Evolutionary conservation across 2,329 filamentous ascomycete genomes (phyloP).

Genomic region (Epichloe bromicola): DNA sequence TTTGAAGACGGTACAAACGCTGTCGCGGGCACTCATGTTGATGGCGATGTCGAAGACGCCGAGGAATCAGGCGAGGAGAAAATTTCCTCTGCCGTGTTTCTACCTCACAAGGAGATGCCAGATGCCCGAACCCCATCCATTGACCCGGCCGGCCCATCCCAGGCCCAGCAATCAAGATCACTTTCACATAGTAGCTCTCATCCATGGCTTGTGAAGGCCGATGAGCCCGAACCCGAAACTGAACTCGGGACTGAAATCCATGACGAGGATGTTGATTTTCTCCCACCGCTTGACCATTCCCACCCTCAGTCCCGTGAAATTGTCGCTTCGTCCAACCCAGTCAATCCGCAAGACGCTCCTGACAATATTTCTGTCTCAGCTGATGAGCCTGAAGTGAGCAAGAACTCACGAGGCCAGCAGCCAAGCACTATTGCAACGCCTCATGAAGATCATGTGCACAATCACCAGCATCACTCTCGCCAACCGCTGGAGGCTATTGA

Average conservation of each 20-base stretch:
- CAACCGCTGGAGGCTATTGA: conserved; percentile 80
- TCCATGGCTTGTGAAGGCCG: conserved; percentile 46
- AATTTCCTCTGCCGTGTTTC: conserved; percentile 74
- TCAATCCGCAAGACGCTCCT: conserved; percentile 20
- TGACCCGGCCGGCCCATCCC: conserved; percentile 24
- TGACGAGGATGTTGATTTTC: conserved; percentile 12
- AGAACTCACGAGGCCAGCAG: conserved; percentile 14
- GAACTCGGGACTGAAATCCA: conserved; percentile 19
- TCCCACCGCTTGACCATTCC: conserved; percentile 12
- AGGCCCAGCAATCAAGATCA: conserved; percentile 34
- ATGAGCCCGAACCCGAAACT: conserved; percentile 29
- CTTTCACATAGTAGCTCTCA: conserved; percentile 25
- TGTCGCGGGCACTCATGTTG: conserved; percentile 1
- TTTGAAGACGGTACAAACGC: not conserved
- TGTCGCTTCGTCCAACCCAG: conserved; percentile 15
- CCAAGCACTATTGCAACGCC: conserved; percentile 26
- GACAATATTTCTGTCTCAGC: conserved; percentile 27
- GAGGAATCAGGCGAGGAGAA: conserved; percentile 67
- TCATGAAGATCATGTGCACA: conserved; percentile 36
- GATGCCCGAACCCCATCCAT: conserved; percentile 18
- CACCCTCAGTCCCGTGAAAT: conserved; percentile 18
- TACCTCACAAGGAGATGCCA: conserved; percentile 55
- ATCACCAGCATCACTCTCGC: conserved; percentile 36
- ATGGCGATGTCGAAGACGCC: conserved; percentile 21
- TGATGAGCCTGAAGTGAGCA: conserved; percentile 29